Evolutionary conservation across 108 stramenopile genomes (phyloP).

Genomic region (Chaetoceros tenuissimus): DNA sequence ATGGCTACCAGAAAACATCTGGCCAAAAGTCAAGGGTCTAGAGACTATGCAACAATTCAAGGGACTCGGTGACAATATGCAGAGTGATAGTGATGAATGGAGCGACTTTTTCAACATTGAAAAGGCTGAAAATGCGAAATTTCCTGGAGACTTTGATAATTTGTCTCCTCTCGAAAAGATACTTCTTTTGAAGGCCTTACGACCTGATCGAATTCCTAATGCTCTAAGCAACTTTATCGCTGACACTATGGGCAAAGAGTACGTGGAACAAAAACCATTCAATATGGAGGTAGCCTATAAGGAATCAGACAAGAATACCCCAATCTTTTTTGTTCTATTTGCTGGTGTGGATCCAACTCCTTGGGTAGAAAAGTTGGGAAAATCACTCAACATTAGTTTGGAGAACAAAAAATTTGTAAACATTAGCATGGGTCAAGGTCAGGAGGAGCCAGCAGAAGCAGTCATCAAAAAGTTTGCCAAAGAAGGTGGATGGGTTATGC

Average conservation of each 20-base stretch:
- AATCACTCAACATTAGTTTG: slow-evolving; percentile 66
- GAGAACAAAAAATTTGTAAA: slow-evolving; percentile 83
- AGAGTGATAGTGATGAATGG: slow-evolving; percentile 83
- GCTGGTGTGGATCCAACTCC: slow-evolving; percentile 90
- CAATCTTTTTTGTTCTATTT: slow-evolving; percentile 87
- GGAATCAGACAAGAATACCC: slow-evolving; percentile 75
- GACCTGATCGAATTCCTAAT: slow-evolving; percentile 79
- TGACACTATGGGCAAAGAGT: slow-evolving; percentile 58
- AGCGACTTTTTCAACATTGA: slow-evolving; percentile 83
- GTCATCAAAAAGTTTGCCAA: slow-evolving; percentile 75
- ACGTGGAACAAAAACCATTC: slow-evolving; percentile 58
- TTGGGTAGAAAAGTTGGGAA: slow-evolving; percentile 77
- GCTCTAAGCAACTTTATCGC: slow-evolving; percentile 73
- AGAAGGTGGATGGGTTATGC: slow-evolving; percentile 89
- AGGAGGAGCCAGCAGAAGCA: slow-evolving; percentile 82
- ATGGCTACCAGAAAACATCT: slow-evolving; percentile 77
- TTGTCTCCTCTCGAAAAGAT: slow-evolving; percentile 87
- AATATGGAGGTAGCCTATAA: too few species aligned
- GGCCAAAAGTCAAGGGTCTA: slow-evolving; percentile 55
- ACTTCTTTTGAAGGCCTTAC: slow-evolving; percentile 78
- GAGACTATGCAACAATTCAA: slow-evolving; percentile 73
- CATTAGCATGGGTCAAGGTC: slow-evolving; percentile 91
- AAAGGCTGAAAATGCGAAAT: slow-evolving; percentile 82
- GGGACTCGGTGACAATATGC: slow-evolving; percentile 70
- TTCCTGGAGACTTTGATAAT: slow-evolving; percentile 82